phyloP scores from a whole-genome alignment of 2,329 filamentous ascomycete genomes.

The Verticillium isaacii region DNA sequence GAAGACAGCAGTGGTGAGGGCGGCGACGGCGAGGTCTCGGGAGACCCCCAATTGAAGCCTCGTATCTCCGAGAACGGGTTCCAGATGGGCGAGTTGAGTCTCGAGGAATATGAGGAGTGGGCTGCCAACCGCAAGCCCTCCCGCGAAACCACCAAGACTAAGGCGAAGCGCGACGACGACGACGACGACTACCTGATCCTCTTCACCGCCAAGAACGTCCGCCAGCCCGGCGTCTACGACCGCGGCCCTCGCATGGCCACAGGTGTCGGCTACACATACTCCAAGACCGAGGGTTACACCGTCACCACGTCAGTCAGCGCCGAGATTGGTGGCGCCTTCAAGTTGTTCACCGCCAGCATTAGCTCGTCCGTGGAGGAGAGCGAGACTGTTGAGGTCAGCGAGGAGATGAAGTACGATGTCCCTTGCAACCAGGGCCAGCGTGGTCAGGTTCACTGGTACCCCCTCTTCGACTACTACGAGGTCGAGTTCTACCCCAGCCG shows the following conservation, averaged over 20 bases:
- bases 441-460: background rate
- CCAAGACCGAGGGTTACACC: background rate
- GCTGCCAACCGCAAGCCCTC: background rate
- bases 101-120: background rate
- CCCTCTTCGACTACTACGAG: background rate
- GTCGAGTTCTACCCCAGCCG: background rate
- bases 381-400: slow-evolving; percentile 10
- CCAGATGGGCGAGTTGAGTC: background rate
- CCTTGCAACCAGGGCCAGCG: background rate
- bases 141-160: background rate
- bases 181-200: background rate
- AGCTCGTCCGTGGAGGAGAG: background rate
- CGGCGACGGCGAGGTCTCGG: background rate
- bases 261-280: background rate
- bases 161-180: background rate
- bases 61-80: background rate
- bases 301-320: background rate
- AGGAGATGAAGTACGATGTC: background rate
- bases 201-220: background rate
- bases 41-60: background rate
- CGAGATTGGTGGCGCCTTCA: background rate
- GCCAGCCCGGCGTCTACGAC: background rate
- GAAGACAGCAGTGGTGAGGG: background rate
- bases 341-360: slow-evolving; percentile 1
- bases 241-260: background rate